Conservation (phyloP, 1,139 yeast genomes). For the Blastobotrys indianensis region DNA sequence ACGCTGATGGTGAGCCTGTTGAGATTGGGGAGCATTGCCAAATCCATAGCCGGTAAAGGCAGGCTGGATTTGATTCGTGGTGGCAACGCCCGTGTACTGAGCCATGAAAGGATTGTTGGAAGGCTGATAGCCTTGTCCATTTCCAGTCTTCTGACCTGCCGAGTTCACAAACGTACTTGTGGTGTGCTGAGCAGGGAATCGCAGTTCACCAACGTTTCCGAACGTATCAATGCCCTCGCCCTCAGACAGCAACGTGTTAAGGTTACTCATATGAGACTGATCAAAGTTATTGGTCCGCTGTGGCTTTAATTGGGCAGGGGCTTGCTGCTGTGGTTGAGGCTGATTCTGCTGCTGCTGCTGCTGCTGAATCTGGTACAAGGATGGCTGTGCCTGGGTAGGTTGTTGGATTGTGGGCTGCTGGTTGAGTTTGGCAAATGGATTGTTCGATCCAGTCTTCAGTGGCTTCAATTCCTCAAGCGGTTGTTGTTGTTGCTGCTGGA, state of each 20-base stretch:
- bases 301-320: conserved; percentile 9
- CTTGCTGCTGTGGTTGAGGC: conserved; percentile 35
- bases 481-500: conserved; percentile 36
- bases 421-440: conserved; percentile 68
- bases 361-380: conserved; percentile 26
- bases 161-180: conserved; percentile 77
- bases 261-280: conserved; percentile 40
- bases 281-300: conserved; percentile 24
- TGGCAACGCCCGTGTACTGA: conserved; percentile 70
- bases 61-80: conserved; percentile 51
- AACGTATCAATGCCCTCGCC: conserved; percentile 95
- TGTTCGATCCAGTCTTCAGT: conserved; percentile 75
- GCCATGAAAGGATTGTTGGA: conserved; percentile 71
- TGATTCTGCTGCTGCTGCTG: conserved; percentile 31
- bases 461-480: conserved; percentile 46
- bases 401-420: conserved; percentile 16
- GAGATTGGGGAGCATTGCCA: conserved; percentile 55
- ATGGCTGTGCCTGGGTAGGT: conserved; percentile 15
- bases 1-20: conserved; percentile 30
- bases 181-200: conserved; percentile 93
- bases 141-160: conserved; percentile 47
- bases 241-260: conserved; percentile 70
- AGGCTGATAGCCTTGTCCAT: conserved; percentile 22
- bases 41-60: conserved; percentile 90
- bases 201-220: conserved; percentile 85